Percentiles rank a stretch among this genome's conserved stretches.
Evolutionary conservation across 163 green algal genomes (phyloP).

Genomic region (Volvox carteri): DNA sequence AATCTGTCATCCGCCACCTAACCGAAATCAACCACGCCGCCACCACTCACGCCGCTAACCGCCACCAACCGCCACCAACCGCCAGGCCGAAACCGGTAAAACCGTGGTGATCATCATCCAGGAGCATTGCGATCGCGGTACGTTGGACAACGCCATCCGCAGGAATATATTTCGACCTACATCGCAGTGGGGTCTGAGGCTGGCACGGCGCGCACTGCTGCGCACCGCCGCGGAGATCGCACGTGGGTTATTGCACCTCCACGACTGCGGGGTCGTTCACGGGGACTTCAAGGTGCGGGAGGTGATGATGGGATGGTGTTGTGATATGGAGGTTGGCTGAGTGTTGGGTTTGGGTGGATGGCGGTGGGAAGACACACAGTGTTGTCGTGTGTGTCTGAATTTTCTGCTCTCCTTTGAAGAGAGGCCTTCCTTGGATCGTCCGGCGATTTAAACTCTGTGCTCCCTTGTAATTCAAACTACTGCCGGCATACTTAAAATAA

Average conservation of each 20-base stretch:
- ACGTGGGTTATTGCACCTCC: conserved; percentile 21
- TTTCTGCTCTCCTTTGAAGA: too few species aligned
- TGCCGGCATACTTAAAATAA: too few species aligned
- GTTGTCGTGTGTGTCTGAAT: too few species aligned
- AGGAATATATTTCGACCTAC: background rate
- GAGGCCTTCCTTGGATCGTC: too few species aligned
- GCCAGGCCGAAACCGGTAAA: background rate
- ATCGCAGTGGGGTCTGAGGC: background rate
- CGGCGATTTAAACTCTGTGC: too few species aligned
- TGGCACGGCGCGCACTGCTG: conserved; percentile 34
- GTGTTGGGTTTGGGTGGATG: too few species aligned
- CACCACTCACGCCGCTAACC: background rate
- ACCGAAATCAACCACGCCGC: too few species aligned
- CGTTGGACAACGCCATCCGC: background rate
- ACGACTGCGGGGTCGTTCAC: conserved; percentile 27
- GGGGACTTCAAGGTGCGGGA: conserved; percentile 31
- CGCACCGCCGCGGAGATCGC: conserved; percentile 18
- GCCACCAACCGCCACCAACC: background rate
- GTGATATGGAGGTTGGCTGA: too few species aligned
- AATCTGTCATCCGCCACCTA: too few species aligned
- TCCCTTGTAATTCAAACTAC: too few species aligned
- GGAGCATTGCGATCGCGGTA: conserved; percentile 16
- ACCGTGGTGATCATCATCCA: conserved; percentile 19
- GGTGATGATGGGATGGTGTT: too few species aligned
- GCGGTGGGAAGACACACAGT: too few species aligned